Evolutionary conservation across 2,329 filamentous ascomycete genomes (phyloP).

Genomic region (Diaporthe sp.): DNA sequence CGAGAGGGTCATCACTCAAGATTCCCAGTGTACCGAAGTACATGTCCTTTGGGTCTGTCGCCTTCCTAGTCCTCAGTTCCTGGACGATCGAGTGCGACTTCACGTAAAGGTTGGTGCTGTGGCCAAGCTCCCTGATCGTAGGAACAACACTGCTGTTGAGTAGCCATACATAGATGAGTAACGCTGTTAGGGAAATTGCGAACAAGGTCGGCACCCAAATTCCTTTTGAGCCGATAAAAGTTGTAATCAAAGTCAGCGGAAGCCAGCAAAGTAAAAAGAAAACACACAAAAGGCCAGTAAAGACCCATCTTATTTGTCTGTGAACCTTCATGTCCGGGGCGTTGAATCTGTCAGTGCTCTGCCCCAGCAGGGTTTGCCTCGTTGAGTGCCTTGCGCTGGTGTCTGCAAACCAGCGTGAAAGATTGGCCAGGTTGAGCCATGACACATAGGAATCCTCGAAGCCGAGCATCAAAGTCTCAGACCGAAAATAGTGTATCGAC

Average conservation of each 20-base stretch:
- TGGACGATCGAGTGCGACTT: background rate
- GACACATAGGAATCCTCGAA: background rate
- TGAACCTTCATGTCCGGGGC: background rate
- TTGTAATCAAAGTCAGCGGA: too few species aligned
- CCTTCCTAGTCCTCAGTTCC: background rate
- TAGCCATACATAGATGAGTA: too few species aligned
- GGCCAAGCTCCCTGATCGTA: background rate
- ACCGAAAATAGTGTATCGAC: background rate
- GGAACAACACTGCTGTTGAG: too few species aligned
- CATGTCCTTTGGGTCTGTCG: background rate
- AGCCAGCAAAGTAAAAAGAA: too few species aligned
- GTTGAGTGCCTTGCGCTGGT: rapidly evolving
- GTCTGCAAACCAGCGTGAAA: background rate
- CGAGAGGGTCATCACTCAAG: too few species aligned
- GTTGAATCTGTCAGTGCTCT: background rate
- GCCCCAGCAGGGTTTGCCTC: background rate
- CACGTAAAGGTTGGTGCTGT: background rate
- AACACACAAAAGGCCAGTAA: too few species aligned
- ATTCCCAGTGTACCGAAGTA: background rate
- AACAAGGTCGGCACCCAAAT: too few species aligned
- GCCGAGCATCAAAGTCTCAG: background rate
- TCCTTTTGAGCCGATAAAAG: too few species aligned
- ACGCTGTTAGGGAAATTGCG: too few species aligned
- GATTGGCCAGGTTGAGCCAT: background rate
- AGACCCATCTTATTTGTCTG: background rate